Base-by-base conservation (phyloP, 805 yeast species). In the Candida insectalens region DNA sequence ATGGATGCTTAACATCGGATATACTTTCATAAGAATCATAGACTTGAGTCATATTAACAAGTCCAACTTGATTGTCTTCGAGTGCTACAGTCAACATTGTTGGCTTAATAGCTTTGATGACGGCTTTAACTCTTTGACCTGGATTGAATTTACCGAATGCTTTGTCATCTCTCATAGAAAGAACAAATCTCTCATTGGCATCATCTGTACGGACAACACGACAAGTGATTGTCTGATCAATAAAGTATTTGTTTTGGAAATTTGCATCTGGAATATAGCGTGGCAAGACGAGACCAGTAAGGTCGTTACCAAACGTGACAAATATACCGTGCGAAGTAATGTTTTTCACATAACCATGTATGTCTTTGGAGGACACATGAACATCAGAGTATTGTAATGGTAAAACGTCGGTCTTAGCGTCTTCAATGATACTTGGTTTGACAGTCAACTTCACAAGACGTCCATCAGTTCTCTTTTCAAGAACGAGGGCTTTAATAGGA, bases 231-330 rank as follows among this genome's bases (percentile, higher is more conserved):
- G 94, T 77, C 60, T 87, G 94, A 45, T 77, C 71, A 28, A 68
- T 62, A 45, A 63, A 63, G 49, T 74, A 88, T 18, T 63, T 61
- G 25, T 67, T 62, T 16, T 64, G 58, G 32, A 81, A 62, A 42
- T 76, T 79, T 8, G 67, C 74, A 22, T 69, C 71, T 4, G 75
- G 64, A 16, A 82, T 82, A 45, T 78, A 75, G 49, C 78, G 75
- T 36, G 88, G 82, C 40, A 83, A 69, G 4, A 85, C 81, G 42
- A 89, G 67, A 34, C 96, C 97, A 21, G 84, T 83, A 42, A 89
- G 70, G 35, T 70, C 72, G 42, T 82, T 80, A 36, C 78, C 84
- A 57, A 89, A 89, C 0, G 79, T 71, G 37, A 89, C 81, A 52
- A 89, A 89, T 9, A 85, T 63, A 43, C 97, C 97, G 51, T 69